These are phyloP conservation scores for Alternaria sp. DNA, from an alignment of 2,329 filamentous ascomycete genomes.

Conservation along the genomic window DNA sequence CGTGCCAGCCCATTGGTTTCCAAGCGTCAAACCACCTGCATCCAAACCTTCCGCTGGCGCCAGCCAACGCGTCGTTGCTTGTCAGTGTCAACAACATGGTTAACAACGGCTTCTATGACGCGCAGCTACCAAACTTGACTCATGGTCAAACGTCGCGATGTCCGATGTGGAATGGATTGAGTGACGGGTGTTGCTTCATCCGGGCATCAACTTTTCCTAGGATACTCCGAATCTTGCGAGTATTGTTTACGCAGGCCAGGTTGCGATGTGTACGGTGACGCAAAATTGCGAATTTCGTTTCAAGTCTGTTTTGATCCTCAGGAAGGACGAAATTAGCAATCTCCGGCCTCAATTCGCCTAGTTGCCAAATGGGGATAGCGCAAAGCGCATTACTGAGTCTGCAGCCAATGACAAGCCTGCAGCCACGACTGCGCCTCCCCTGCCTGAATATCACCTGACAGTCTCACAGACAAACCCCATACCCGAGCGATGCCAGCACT, in stretches of 20 bases:
- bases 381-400: constrained; percentile 6
- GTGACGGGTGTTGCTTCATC: neutral
- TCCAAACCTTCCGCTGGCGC: constrained; percentile 12
- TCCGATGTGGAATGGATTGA: neutral
- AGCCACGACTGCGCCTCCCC: constrained; percentile 21
- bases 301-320: constrained; percentile 20
- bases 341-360: constrained; percentile 12
- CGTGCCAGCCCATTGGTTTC: constrained; percentile 8
- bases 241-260: constrained; percentile 17
- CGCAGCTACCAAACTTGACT: constrained; percentile 9
- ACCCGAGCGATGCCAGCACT: constrained; percentile 16
- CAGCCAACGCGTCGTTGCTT: constrained; percentile 14
- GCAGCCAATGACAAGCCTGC: constrained; percentile 17
- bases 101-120: constrained; percentile 11
- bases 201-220: neutral
- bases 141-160: constrained; percentile 6
- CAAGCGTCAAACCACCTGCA: constrained; percentile 11
- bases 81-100: constrained; percentile 14
- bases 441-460: constrained; percentile 12
- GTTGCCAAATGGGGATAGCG: constrained; percentile 11
- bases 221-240: constrained; percentile 6
- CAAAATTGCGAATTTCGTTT: constrained; percentile 28
- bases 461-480: constrained; percentile 14
- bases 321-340: constrained; percentile 25
- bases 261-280: constrained; percentile 12